Conservation (phyloP, 2,329 filamentous ascomycete genomes). For the Reticulascus tulasneorum region DNA sequence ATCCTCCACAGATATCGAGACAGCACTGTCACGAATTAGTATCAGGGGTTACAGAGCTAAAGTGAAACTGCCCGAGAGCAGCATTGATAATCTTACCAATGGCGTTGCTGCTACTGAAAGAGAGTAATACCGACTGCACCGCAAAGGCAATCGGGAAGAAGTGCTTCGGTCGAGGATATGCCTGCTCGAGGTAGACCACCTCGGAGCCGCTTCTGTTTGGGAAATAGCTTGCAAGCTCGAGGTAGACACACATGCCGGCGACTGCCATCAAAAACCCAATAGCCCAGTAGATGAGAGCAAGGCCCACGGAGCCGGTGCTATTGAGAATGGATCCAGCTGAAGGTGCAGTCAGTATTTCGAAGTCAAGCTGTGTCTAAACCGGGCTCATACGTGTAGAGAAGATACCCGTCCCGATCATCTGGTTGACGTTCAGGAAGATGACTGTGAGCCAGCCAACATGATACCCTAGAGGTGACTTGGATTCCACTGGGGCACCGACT, state of each 20-base stretch:
- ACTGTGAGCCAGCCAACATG: slow-evolving; percentile 52
- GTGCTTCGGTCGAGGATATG: slow-evolving; percentile 59
- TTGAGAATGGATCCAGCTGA: slow-evolving; percentile 54
- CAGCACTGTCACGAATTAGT: slow-evolving; percentile 37
- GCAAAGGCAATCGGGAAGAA: slow-evolving; percentile 63
- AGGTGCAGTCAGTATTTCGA: slow-evolving; percentile 2
- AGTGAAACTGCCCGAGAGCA: neutral
- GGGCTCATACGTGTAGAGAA: slow-evolving; percentile 55
- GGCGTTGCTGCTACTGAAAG: slow-evolving; percentile 63
- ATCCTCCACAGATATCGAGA: slow-evolving; percentile 61
- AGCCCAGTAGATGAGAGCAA: slow-evolving; percentile 61
- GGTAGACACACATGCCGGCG: slow-evolving; percentile 54
- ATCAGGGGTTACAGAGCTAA: too few species aligned
- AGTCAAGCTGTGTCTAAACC: fast-evolving
- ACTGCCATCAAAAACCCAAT: slow-evolving; percentile 57
- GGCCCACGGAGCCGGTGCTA: slow-evolving; percentile 58
- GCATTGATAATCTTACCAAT: slow-evolving; percentile 34
- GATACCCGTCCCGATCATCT: slow-evolving; percentile 62
- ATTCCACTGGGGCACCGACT: slow-evolving; percentile 58
- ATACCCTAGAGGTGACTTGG: slow-evolving; percentile 55
- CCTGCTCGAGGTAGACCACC: slow-evolving; percentile 66
- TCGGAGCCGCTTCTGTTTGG: slow-evolving; percentile 63
- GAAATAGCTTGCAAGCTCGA: slow-evolving; percentile 62
- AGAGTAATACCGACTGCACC: slow-evolving; percentile 58
- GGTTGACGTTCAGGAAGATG: slow-evolving; percentile 57